Base-by-base conservation (phyloP, 306 rosid species). In the Clitoria ternatea region DNA sequence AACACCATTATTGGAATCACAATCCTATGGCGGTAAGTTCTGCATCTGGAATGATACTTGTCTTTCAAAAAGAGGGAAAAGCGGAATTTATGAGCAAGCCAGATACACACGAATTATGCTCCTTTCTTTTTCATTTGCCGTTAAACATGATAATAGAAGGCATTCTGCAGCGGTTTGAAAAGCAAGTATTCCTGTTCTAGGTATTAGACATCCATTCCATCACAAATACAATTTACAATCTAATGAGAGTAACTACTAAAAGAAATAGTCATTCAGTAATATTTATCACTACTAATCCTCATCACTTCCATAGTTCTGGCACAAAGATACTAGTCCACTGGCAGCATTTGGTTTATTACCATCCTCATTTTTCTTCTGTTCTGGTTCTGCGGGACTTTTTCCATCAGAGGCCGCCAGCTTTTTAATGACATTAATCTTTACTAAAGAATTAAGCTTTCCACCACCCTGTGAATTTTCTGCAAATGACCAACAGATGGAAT, bases 231-330 rank as follows among this genome's bases (percentile, higher is more conserved):
- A n/a, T 17, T 52, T n/a, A 59, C 54, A 57, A 65, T 69, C 18
- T 17, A 35, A 45, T 10, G 42, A 63, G 20, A 27, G 39, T 37
- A 61, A 23, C 45, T n/a, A 30, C n/a, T 36, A 5, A 7, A 54
- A 36, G 24, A 36, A 30, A 64, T 33, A 53, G 39, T 40, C n/a
- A 26, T 26, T 45, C 32, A 52, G n/a, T n/a, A n/a, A 43, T 66
- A 44, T 72, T 47, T 57, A 48, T 62, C 27, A 62, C n/a, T 17
- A 29, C 73, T 81, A 66, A 62, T 86, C 87, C 1, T 88, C 92
- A 3, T 83, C 86, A 14, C 88, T 84, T 7, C 62, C 86, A 32
- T 82, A 87, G 77, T 57, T 71, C 81, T 89, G 90, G 67, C 85
- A 82, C 78, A 92, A 40, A 48, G 79, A 79, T 29, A 5, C 59